Evolutionary conservation across 2,329 filamentous ascomycete species (phyloP).

Genomic region (Fusarium kyushuense): DNA sequence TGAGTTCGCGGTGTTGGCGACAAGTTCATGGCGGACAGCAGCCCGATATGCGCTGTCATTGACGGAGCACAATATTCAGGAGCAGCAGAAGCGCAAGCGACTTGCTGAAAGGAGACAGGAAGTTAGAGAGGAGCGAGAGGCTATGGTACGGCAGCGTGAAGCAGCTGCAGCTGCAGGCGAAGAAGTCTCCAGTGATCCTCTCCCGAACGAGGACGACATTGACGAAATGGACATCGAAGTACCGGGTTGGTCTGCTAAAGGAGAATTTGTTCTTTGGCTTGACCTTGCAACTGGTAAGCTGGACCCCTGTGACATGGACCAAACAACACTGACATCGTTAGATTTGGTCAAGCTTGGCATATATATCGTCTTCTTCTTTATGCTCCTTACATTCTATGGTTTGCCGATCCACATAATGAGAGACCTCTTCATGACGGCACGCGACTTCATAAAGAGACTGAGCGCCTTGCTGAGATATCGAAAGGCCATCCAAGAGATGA

Average conservation of each 20-base stretch:
- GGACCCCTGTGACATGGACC: neutral
- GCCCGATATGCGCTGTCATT: conserved; percentile 83
- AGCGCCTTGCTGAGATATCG: conserved; percentile 89
- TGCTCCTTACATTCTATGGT: conserved; percentile 93
- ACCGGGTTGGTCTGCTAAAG: conserved; percentile 95
- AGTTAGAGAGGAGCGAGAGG: conserved; percentile 69
- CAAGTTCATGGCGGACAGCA: conserved; percentile 83
- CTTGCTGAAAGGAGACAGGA: conserved; percentile 76
- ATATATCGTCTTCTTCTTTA: conserved; percentile 91
- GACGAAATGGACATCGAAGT: conserved; percentile 96
- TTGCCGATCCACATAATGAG: conserved; percentile 96
- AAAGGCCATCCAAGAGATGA: conserved; percentile 94
- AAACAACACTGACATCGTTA: conserved; percentile 51
- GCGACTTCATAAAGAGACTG: conserved; percentile 92
- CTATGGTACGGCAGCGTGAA: conserved; percentile 63
- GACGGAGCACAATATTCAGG: conserved; percentile 79
- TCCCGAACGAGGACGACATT: conserved; percentile 78
- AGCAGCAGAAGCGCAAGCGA: conserved; percentile 77
- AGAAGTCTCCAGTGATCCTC: conserved; percentile 66
- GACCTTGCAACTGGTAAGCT: conserved; percentile 82
- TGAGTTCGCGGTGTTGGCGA: conserved; percentile 89
- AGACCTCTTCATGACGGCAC: conserved; percentile 92
- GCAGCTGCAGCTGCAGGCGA: conserved; percentile 65
- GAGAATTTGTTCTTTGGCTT: conserved; percentile 89
- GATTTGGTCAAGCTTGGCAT: conserved; percentile 93